Conservation (phyloP, 805 yeast genomes). For the Saturnispora diversa region DNA sequence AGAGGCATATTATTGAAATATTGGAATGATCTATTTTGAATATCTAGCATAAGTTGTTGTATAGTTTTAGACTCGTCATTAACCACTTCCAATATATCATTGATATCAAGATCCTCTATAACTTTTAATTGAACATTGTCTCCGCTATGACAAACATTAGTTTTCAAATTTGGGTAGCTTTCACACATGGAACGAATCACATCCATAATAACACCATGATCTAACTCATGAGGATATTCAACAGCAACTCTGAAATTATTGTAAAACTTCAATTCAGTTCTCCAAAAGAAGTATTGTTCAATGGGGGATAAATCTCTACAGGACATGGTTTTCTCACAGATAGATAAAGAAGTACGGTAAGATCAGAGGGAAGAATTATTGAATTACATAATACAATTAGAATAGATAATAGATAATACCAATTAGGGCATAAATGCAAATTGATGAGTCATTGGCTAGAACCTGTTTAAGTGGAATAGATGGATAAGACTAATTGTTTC, state of each 20-base stretch:
- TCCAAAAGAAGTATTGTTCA: conserved; percentile 13
- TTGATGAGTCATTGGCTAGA: too few species aligned
- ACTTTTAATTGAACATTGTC: background rate
- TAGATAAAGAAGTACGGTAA: too few species aligned
- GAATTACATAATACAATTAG: too few species aligned
- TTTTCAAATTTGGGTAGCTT: conserved; percentile 3
- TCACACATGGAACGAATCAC: conserved; percentile 12
- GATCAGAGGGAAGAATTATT: too few species aligned
- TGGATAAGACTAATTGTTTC: too few species aligned
- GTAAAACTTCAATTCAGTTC: conserved; percentile 10
- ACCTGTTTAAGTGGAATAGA: too few species aligned
- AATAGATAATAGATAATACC: too few species aligned
- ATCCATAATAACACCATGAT: conserved; percentile 1
- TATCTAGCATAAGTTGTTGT: conserved; percentile 7
- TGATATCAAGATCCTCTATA: conserved; percentile 6
- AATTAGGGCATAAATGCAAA: too few species aligned
- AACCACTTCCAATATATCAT: conserved; percentile 17
- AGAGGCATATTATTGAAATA: conserved; percentile 13
- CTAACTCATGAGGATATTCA: conserved; percentile 5
- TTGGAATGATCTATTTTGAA: background rate
- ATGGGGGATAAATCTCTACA: conserved; percentile 4
- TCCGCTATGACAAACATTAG: background rate
- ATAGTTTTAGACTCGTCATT: conserved; percentile 9
- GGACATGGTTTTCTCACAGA: background rate
- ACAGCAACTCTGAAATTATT: conserved; percentile 11